Base-by-base conservation (phyloP, 805 yeast species). In the Lachancea lanzarotensis region DNA sequence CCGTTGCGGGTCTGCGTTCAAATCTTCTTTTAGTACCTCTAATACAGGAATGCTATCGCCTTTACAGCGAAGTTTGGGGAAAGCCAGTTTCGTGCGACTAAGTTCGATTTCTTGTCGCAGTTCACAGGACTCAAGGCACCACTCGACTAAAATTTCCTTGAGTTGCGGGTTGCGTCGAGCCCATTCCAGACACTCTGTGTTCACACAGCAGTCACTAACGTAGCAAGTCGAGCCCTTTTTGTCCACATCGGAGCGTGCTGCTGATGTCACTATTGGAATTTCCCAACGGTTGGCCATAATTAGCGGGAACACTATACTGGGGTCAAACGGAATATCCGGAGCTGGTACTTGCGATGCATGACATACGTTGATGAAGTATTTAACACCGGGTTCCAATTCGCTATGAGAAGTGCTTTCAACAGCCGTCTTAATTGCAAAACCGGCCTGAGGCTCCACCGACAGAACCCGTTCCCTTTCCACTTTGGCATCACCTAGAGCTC, bases 81-180 rank as follows among this genome's bases (percentile, higher is more conserved):
- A 68, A 2, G 78, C 59, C 38, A 79, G 69, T 31, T 60, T 59
- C 42, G 81, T 83, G 43, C 95, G 67, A 45, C 82, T 84, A 15
- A 89, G 68, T 3, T 67, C 62, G 1, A 79, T 59, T 40, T 71
- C 67, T 13, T 65, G 67, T 20, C 73, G 56, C 47, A 81, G 66
- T 59, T 87, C 96, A 2, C 85, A 78, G 10, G 89, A 75, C 57
- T 87, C 95, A 34, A 88, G 60, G 55, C 95, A 82, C 84, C 95
- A 87, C 58, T 87, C 95, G 6, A 84, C 75, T 40, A 86, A 59
- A 12, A 88, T 81, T 38, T 78, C 71, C 47, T 79, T 70, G 45
- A 88, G 69, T 41, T 84, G 84, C 1, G 66, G 52, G 50, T 81
- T 82, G 34, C 72, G 53, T 35, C 75, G 69, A 27, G 81, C 73